Evolutionary conservation across 164 flowering plant species (phyloP), one percentile per base, ranked within the genome.

Genomic region (Santalum album): DNA sequence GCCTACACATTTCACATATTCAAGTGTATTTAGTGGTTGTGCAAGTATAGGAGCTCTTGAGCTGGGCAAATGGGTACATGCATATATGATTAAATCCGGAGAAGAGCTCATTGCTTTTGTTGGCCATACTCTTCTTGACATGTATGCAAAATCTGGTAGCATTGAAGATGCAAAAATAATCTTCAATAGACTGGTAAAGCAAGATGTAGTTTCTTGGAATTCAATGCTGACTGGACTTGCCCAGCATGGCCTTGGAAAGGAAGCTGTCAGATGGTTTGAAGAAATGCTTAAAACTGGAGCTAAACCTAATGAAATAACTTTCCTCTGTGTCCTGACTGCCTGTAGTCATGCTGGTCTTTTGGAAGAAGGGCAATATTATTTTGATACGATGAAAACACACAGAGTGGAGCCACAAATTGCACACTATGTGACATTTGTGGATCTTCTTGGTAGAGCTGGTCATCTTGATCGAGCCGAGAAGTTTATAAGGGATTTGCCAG

Each of bases 21-120:
- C 87, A 7, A 79, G 82, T 46, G 56, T 80, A 46, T 72, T 77
- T 39, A 57, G 70, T 60, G 83, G 76, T 27, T 76, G 79, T 68
- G 76, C 88, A 2, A 69, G 80, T 54, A 65, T 27, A 0, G 92
- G 92, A 26, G 74, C 82, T 42, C 44, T 82, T 54, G 89, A 86
- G 63, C 83, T 74, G 64, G 94, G 85, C 21, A 83, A 76, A 64
- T 80, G 85, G 85, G 68, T 81, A 12, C 94, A 85, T 66, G 87
- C 75, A 1, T 75, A 74, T 70, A 69, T 83, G 80, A 58, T 77
- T 11, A 85, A 85, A 61, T 72, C 74, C 0, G 89, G 89, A 2
- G 48, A 39, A 21, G 61, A 72, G 65, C 80, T 77, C 18, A 51
- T 74, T 58, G 75, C 78, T 49, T 83, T 69, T 70, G 70, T 73